phyloP scores from a whole-genome alignment of 108 stramenopile species.

The Nitzschia sp. region DNA sequence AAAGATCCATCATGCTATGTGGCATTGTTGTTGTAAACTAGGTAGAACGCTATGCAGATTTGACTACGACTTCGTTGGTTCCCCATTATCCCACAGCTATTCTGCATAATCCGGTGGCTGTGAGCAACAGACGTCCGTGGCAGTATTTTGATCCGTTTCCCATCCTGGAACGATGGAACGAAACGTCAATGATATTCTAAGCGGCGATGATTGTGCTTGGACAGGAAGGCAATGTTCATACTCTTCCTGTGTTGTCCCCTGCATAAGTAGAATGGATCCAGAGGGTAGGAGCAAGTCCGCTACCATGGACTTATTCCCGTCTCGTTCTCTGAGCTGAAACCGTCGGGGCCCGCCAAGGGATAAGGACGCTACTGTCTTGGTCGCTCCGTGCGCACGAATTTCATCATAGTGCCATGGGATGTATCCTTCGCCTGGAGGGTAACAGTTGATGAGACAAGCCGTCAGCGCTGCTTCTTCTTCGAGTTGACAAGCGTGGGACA shows the following conservation, averaged over 20 bases:
- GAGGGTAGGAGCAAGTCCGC: slow-evolving; percentile 6
- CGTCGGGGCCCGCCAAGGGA: slow-evolving; percentile 17
- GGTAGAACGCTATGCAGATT: too few relatives aligned
- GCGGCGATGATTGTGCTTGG: not conserved
- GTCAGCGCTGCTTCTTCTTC: not conserved
- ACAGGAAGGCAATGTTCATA: slow-evolving; percentile 19
- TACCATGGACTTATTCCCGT: not conserved
- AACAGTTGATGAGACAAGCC: slow-evolving; percentile 12
- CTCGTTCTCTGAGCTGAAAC: slow-evolving; percentile 2
- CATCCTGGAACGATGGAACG: slow-evolving; percentile 15
- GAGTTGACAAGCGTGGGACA: not conserved
- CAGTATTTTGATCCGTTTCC: not conserved
- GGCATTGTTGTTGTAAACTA: too few relatives aligned
- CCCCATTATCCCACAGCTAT: too few relatives aligned
- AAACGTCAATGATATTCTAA: slow-evolving; percentile 18
- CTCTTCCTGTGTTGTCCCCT: slow-evolving; percentile 8
- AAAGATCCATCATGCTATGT: too few relatives aligned
- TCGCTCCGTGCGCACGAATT: slow-evolving; percentile 9
- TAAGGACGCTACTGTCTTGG: slow-evolving; percentile 10
- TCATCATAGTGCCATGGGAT: slow-evolving; percentile 22
- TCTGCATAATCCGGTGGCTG: not conserved
- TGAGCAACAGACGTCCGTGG: not conserved
- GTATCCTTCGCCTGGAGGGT: not conserved
- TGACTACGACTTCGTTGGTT: too few relatives aligned
- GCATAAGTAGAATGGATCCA: slow-evolving; percentile 14